Conservation (phyloP, 2,329 filamentous ascomycete species). For the Colletotrichum sojae region DNA sequence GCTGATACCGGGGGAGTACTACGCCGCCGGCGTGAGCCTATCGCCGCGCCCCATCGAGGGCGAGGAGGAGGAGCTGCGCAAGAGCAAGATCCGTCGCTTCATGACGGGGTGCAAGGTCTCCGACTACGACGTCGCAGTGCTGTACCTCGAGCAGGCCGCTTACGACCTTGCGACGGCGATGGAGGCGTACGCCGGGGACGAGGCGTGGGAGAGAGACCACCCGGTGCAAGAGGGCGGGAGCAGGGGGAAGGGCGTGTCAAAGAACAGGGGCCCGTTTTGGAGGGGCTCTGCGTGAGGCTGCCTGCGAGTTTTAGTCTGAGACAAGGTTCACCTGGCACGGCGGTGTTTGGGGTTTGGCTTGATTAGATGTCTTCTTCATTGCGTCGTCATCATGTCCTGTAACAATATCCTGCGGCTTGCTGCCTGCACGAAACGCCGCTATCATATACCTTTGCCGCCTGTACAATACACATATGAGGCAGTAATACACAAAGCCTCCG, state of each 20-base stretch:
- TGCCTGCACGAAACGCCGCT: slow-evolving; percentile 39
- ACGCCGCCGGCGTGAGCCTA: slow-evolving; percentile 76
- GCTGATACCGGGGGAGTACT: slow-evolving; percentile 79
- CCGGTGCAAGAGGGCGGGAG: slow-evolving; percentile 62
- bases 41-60: slow-evolving; percentile 80
- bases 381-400: slow-evolving; percentile 41
- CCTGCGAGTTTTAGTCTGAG: background rate
- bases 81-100: slow-evolving; percentile 79
- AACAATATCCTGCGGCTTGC: slow-evolving; percentile 29
- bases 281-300: slow-evolving; percentile 43
- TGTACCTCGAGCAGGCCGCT: slow-evolving; percentile 80
- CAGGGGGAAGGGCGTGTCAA: slow-evolving; percentile 45
- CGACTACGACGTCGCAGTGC: slow-evolving; percentile 81
- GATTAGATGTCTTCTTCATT: slow-evolving; percentile 41
- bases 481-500: slow-evolving; percentile 1
- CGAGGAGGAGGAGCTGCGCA: slow-evolving; percentile 80
- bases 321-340: background rate
- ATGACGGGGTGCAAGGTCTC: slow-evolving; percentile 85
- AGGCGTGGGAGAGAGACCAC: slow-evolving; percentile 81
- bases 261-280: slow-evolving; percentile 49
- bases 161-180: slow-evolving; percentile 78
- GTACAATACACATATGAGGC: slow-evolving; percentile 25
- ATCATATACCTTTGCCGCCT: slow-evolving; percentile 30
- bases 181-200: slow-evolving; percentile 77
- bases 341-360: slow-evolving; percentile 23